phyloP scores from a whole-genome alignment of 148 eudicot genomes.

The Camellia granthamiana region DNA sequence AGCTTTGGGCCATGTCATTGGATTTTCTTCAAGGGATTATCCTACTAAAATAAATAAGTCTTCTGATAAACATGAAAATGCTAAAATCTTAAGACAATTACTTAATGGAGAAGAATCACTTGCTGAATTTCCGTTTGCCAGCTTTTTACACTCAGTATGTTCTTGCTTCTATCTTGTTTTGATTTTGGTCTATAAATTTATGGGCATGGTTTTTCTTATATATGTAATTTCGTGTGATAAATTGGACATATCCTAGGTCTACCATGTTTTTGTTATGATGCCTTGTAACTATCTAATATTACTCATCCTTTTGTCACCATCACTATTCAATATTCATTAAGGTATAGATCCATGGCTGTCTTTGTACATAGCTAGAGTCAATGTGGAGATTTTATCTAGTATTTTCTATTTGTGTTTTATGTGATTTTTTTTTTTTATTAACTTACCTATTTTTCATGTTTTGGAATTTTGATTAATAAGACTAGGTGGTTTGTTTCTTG shows the following conservation, averaged over 20 bases:
- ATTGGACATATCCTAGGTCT: neutral
- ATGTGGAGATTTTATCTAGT: neutral
- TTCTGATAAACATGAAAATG: conserved; percentile 27
- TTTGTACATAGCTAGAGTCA: neutral
- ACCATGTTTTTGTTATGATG: neutral
- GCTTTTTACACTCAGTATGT: conserved; percentile 75
- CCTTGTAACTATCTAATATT: neutral
- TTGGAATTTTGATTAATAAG: too few relatives aligned
- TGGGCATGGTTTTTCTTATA: conserved; percentile 9
- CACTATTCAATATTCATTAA: neutral
- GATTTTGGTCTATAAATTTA: neutral
- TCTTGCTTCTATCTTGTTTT: conserved; percentile 11
- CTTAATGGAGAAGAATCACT: conserved; percentile 81
- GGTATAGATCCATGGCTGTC: neutral
- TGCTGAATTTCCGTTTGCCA: conserved; percentile 86
- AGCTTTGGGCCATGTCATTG: conserved; percentile 63
- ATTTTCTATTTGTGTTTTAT: neutral
- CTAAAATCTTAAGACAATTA: conserved; percentile 38
- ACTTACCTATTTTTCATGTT: too few relatives aligned
- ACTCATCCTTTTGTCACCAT: neutral
- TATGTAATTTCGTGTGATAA: neutral
- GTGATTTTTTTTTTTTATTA: too few relatives aligned
- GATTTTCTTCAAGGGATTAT: conserved; percentile 21
- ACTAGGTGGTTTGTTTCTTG: too few relatives aligned
- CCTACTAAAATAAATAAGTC: conserved; percentile 29